These are phyloP conservation scores for Candida odintsovae DNA, from an alignment of 805 yeast genomes.

Conservation along the genomic window DNA sequence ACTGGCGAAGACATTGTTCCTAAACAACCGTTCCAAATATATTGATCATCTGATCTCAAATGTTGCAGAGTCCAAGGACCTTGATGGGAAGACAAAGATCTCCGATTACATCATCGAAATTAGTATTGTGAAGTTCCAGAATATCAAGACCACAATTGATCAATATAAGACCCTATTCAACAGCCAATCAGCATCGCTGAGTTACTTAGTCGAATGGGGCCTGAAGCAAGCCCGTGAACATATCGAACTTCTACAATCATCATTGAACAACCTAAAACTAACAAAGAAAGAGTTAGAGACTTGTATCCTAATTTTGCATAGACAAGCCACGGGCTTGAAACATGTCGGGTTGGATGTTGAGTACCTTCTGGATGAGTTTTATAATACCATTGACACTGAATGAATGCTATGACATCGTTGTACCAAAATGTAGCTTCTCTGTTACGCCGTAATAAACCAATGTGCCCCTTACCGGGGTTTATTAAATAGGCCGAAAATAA, in stretches of 20 bases:
- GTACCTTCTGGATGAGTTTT: conserved; percentile 21
- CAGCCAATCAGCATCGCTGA: conserved; percentile 36
- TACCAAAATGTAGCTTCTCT: too few relatives aligned
- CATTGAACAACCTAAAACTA: conserved; percentile 56
- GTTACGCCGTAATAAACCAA: too few relatives aligned
- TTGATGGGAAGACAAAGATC: conserved; percentile 43
- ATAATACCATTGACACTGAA: conserved; percentile 15
- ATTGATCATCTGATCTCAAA: conserved; percentile 42
- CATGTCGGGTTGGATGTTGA: conserved; percentile 66
- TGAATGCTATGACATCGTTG: conserved; percentile 1
- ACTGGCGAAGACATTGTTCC: conserved; percentile 42
- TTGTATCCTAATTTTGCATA: conserved; percentile 47
- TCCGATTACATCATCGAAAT: conserved; percentile 52
- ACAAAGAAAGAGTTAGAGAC: conserved; percentile 46
- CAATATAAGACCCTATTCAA: conserved; percentile 50
- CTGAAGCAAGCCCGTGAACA: conserved; percentile 56
- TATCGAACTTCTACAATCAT: conserved; percentile 55
- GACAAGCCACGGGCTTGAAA: conserved; percentile 59
- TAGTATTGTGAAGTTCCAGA: conserved; percentile 57
- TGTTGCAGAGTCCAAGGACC: conserved; percentile 36
- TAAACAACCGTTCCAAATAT: conserved; percentile 41
- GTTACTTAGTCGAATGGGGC: conserved; percentile 51
- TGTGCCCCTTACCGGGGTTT: neutral
- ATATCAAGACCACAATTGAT: conserved; percentile 50
- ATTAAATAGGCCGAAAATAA: too few relatives aligned